A percentile compares a stretch with the other conserved stretches of the same genome.
phyloP scores from a whole-genome alignment of 768 basidiomycete genomes.

The Auricularia sp. region DNA sequence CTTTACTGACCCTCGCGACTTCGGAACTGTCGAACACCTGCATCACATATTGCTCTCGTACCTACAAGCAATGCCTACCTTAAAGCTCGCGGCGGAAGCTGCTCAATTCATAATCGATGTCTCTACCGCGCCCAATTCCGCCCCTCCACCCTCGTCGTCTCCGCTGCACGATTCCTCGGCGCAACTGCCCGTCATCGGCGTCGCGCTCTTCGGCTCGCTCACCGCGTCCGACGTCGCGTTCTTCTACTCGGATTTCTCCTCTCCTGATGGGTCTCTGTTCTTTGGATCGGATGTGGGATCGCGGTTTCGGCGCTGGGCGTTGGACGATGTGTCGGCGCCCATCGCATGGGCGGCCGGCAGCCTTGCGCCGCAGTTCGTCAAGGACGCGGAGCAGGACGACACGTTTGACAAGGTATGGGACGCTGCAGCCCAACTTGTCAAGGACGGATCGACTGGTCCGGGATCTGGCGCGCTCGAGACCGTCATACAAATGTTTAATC shows the following conservation, averaged over 20 bases:
- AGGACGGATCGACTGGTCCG: slow-evolving; percentile 7
- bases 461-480: slow-evolving; percentile 1
- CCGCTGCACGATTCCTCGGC: slow-evolving; percentile 31
- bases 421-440: slow-evolving; percentile 22
- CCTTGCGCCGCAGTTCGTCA: slow-evolving; percentile 38
- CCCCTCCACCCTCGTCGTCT: slow-evolving; percentile 33
- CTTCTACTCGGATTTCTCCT: slow-evolving; percentile 41
- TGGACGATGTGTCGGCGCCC: slow-evolving; percentile 26
- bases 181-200: slow-evolving; percentile 44
- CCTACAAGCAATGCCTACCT: slow-evolving; percentile 39
- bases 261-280: slow-evolving; percentile 39
- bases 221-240: slow-evolving; percentile 36
- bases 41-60: slow-evolving; percentile 51
- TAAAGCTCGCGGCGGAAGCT: slow-evolving; percentile 35
- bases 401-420: slow-evolving; percentile 42
- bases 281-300: slow-evolving; percentile 46
- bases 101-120: slow-evolving; percentile 31
- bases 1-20: slow-evolving; percentile 38
- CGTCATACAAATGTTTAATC: not conserved
- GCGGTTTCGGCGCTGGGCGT: slow-evolving; percentile 44
- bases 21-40: slow-evolving; percentile 43
- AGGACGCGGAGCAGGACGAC: slow-evolving; percentile 37
- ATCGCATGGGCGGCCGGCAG: slow-evolving; percentile 46
- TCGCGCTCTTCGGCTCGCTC: slow-evolving; percentile 53
- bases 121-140: slow-evolving; percentile 24